A percentile compares a stretch with the other conserved stretches of the same genome.
These are phyloP conservation scores for Amanita polypyramis DNA, from an alignment of 768 basidiomycete genomes.

Conservation along the genomic window DNA sequence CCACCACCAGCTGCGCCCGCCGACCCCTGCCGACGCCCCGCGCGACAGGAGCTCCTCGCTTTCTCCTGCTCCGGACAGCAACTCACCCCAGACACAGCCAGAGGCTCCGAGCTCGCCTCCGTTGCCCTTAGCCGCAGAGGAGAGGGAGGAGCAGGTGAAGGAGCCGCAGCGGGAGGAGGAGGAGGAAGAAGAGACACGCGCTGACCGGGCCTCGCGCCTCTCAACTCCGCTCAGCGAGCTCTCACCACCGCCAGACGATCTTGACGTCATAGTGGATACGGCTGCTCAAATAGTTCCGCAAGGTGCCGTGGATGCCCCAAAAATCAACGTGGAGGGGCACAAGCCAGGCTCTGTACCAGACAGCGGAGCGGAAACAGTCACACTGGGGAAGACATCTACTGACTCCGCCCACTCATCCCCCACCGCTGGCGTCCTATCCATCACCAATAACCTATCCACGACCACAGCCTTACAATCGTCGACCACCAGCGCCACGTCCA, in stretches of 20 bases:
- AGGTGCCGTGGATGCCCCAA: background rate
- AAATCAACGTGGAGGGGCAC: conserved; percentile 5
- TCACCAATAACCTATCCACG: background rate
- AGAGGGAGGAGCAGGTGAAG: conserved; percentile 22
- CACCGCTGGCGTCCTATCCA: conserved; percentile 11
- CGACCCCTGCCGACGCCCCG: conserved; percentile 15
- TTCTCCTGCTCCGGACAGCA: conserved; percentile 42
- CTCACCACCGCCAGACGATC: conserved; percentile 53
- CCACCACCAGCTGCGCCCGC: conserved; percentile 1
- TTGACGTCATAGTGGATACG: conserved; percentile 24
- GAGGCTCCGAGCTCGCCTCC: conserved; percentile 12
- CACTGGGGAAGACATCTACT: background rate
- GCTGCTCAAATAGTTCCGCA: conserved; percentile 9
- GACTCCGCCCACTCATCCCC: conserved; percentile 1
- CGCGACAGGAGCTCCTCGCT: conserved; percentile 45
- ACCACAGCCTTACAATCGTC: no score
- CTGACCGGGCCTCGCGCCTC: conserved; percentile 33
- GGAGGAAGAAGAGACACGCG: conserved; percentile 24
- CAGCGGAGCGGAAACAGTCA: background rate
- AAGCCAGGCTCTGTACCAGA: conserved; percentile 1
- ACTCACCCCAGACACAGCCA: conserved; percentile 22
- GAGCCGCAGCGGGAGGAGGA: conserved; percentile 24
- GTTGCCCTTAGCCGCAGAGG: conserved; percentile 16
- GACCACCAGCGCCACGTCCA: conserved; percentile 13
- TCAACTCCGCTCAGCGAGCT: conserved; percentile 74